Evolutionary conservation across 2,329 filamentous ascomycete species (phyloP), one percentile per base, ranked within the genome.

Genomic region (Bretziella fagacearum): DNA sequence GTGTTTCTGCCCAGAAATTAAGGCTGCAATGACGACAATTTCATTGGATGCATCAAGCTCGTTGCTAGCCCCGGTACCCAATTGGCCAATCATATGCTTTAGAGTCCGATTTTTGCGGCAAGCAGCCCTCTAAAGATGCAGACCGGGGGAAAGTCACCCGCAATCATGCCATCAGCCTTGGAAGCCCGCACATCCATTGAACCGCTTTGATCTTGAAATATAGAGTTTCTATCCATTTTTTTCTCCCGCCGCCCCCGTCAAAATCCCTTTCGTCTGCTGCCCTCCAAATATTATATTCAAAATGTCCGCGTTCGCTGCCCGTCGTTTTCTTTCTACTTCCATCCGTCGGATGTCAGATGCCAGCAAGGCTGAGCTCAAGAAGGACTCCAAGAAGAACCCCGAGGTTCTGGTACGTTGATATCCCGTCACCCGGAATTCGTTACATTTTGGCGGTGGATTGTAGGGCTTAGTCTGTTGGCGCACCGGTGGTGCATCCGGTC

Each of bases 281-380:
- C 15, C 5, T 10, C 5, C n/a, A 26, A 6, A n/a, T 18, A 20
- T 22, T 22, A 39, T 23, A 39, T 3, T 39, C 44, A 62, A 58
- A 60, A 77, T 77, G 72, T 68, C 72, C n/a, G n/a, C n/a, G 52
- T 74, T 45, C 56, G 62, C 74, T 57, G 64, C 73, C 54, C 71
- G 71, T 56, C 66, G 73, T 53, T 65, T 72, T 52, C 70, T 77
- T 57, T 65, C 67, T 56, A 73, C 71, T 57, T 65, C 68, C 49
- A 59, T 62, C 53, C 72, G 72, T 56, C 71, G 71, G 51, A 56
- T 74, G 54, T 59, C 64, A 54, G 48, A 54, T 47, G 60, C 66
- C 44, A 58, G 60, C 55, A 63, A 69, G 58, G 55, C 63, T 52
- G 62, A 63, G 57, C 70, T 76, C 54, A 70, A 73, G 65, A 63